Evolutionary conservation across 1,284 basidiomycete genomes (phyloP).

Genomic region (Serendipita sp.): DNA sequence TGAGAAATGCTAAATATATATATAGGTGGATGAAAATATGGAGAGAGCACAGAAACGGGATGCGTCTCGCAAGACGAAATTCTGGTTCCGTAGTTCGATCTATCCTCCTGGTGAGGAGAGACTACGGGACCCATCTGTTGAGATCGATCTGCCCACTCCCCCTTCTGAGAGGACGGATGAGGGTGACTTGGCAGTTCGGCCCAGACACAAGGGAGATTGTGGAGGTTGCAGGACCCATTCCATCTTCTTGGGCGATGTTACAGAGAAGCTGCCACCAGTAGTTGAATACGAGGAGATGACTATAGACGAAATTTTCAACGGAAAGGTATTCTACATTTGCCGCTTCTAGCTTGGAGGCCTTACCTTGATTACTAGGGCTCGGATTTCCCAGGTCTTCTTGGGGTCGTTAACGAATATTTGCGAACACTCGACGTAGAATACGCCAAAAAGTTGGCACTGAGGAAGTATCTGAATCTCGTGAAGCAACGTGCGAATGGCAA

Average conservation of each 20-base stretch:
- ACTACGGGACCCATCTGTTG: constrained; percentile 14
- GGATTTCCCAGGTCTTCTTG: constrained; percentile 74
- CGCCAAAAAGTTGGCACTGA: constrained; percentile 49
- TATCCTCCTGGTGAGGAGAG: constrained; percentile 36
- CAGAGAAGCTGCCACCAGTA: constrained; percentile 32
- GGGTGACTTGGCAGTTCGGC: neutral
- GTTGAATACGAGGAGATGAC: constrained; percentile 88
- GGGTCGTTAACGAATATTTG: constrained; percentile 76
- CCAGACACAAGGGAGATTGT: neutral
- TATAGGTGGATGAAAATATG: constrained; percentile 96
- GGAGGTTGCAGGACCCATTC: neutral
- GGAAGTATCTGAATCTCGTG: constrained; percentile 69
- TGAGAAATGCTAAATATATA: constrained; percentile 4
- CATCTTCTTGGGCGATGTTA: neutral
- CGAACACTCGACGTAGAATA: constrained; percentile 73
- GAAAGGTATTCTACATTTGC: constrained; percentile 40
- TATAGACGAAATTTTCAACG: constrained; percentile 87
- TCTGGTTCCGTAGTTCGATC: constrained; percentile 84
- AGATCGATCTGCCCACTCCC: constrained; percentile 9
- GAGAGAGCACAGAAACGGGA: constrained; percentile 72
- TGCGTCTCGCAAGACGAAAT: constrained; percentile 60
- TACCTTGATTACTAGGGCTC: constrained; percentile 28
- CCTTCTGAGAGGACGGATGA: neutral
- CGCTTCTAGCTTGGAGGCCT: neutral
- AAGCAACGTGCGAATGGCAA: constrained; percentile 66